Conservation (phyloP, 169 alveolate genomes). For the Theileria luwenshuni region DNA sequence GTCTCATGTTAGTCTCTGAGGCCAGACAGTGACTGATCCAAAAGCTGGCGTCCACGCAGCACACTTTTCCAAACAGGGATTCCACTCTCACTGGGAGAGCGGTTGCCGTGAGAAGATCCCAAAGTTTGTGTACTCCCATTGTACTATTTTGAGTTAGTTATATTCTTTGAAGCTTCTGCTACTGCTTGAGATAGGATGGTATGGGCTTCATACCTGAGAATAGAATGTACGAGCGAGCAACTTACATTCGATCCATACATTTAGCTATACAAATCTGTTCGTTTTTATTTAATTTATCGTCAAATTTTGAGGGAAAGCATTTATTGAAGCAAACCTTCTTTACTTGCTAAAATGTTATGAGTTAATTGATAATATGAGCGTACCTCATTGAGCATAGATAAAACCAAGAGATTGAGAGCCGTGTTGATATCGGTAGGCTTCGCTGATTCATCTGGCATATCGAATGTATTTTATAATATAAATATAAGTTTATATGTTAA, state of each 20-base stretch:
- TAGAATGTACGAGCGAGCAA: neutral
- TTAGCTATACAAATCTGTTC: conserved; percentile 86
- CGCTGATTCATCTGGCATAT: conserved; percentile 29
- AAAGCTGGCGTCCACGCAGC: conserved; percentile 66
- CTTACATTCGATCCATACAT: conserved; percentile 89
- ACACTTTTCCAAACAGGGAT: conserved; percentile 49
- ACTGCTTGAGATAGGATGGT: conserved; percentile 84
- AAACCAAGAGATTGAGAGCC: conserved; percentile 63
- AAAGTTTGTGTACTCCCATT: conserved; percentile 64
- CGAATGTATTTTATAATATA: neutral
- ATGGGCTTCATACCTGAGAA: conserved; percentile 85
- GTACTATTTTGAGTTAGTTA: conserved; percentile 39
- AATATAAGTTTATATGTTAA: neutral
- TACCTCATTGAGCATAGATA: conserved; percentile 70
- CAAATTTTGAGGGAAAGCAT: conserved; percentile 80
- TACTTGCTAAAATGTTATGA: conserved; percentile 71
- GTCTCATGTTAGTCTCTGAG: conserved; percentile 47
- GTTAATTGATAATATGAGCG: neutral
- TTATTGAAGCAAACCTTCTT: conserved; percentile 85
- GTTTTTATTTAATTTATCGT: conserved; percentile 75
- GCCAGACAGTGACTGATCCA: conserved; percentile 67
- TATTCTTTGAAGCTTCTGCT: conserved; percentile 78
- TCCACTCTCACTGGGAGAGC: conserved; percentile 59
- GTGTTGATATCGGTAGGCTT: conserved; percentile 49
- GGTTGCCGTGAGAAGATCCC: conserved; percentile 69